Conservation (phyloP, 2,329 filamentous ascomycete genomes). For the Hawksworthiomyces lignivorus region DNA sequence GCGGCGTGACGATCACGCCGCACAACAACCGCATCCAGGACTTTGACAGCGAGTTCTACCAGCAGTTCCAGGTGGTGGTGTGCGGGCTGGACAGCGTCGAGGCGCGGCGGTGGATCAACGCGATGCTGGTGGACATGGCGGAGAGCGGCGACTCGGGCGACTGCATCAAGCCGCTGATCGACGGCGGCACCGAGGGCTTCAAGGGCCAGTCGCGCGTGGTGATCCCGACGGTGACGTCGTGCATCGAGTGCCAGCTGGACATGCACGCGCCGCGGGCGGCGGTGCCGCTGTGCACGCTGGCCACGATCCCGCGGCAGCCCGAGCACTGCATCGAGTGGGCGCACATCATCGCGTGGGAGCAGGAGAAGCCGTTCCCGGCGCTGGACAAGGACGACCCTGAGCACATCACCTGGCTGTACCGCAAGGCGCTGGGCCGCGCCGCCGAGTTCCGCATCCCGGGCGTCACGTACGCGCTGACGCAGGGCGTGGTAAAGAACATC, state of each 20-base stretch:
- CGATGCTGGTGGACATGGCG: slow-evolving; percentile 83
- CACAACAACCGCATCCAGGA: slow-evolving; percentile 96
- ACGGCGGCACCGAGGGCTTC: slow-evolving; percentile 95
- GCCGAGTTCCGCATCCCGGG: slow-evolving; percentile 84
- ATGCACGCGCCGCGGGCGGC: slow-evolving; percentile 98
- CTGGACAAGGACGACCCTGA: slow-evolving; percentile 95
- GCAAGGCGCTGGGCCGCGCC: slow-evolving; percentile 73
- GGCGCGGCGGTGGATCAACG: slow-evolving; percentile 97
- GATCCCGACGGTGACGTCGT: slow-evolving; percentile 84
- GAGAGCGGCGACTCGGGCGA: slow-evolving; percentile 56
- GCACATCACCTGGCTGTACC: slow-evolving; percentile 94
- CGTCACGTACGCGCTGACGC: slow-evolving; percentile 90
- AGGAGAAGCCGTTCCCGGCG: slow-evolving; percentile 70
- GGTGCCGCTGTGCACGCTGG: slow-evolving; percentile 91
- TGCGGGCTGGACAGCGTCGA: slow-evolving; percentile 97
- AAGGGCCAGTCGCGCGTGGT: slow-evolving; percentile 94
- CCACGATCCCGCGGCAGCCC: slow-evolving; percentile 90
- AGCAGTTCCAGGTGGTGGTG: slow-evolving; percentile 89
- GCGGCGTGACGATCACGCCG: slow-evolving; percentile 84
- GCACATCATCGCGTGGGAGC: slow-evolving; percentile 94
- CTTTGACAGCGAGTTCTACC: slow-evolving; percentile 92
- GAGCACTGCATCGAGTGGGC: slow-evolving; percentile 99
- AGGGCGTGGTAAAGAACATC: slow-evolving; percentile 98
- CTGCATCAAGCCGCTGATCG: slow-evolving; percentile 84
- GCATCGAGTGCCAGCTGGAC: slow-evolving; percentile 96